Conservation (phyloP, 805 yeast genomes). For the Dipodascopsis uninucleata region DNA sequence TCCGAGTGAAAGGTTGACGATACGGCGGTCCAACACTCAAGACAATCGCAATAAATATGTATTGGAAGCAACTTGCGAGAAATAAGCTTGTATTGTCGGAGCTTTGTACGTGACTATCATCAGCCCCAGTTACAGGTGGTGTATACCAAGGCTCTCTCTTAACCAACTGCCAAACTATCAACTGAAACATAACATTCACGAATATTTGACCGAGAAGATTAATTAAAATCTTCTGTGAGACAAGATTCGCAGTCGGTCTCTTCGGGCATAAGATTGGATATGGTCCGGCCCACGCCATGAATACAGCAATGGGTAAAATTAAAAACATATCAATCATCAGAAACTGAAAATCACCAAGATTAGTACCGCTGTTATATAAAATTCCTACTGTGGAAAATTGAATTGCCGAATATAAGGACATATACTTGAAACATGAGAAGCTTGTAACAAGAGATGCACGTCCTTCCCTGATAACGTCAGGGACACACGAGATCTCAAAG, state of each 20-base stretch:
- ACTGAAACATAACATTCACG: slow-evolving; percentile 61
- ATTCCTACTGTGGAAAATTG: slow-evolving; percentile 87
- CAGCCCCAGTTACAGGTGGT: slow-evolving; percentile 51
- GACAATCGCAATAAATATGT: slow-evolving; percentile 77
- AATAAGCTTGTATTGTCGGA: slow-evolving; percentile 88
- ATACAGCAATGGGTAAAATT: slow-evolving; percentile 90
- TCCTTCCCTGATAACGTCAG: slow-evolving; percentile 89
- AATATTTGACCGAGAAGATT: slow-evolving; percentile 80
- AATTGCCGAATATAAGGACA: slow-evolving; percentile 95
- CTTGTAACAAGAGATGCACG: slow-evolving; percentile 92
- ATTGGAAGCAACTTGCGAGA: slow-evolving; percentile 79
- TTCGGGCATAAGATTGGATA: slow-evolving; percentile 55
- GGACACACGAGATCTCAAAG: slow-evolving; percentile 89
- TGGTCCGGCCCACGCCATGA: slow-evolving; percentile 96
- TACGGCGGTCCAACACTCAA: slow-evolving; percentile 92
- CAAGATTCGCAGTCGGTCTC: slow-evolving; percentile 90
- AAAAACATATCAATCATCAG: slow-evolving; percentile 86
- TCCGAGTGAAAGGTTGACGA: slow-evolving; percentile 67
- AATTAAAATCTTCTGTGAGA: slow-evolving; percentile 79
- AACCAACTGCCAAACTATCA: slow-evolving; percentile 59
- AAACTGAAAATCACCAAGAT: slow-evolving; percentile 95
- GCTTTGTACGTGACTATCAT: slow-evolving; percentile 72
- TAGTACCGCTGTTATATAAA: slow-evolving; percentile 81
- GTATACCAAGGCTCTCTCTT: slow-evolving; percentile 67
- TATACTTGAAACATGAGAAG: slow-evolving; percentile 94